Evolutionary conservation across 345 rosid species (phyloP), one percentile per base, ranked within the genome.

Genomic region (Chamaenerion angustifolium): DNA sequence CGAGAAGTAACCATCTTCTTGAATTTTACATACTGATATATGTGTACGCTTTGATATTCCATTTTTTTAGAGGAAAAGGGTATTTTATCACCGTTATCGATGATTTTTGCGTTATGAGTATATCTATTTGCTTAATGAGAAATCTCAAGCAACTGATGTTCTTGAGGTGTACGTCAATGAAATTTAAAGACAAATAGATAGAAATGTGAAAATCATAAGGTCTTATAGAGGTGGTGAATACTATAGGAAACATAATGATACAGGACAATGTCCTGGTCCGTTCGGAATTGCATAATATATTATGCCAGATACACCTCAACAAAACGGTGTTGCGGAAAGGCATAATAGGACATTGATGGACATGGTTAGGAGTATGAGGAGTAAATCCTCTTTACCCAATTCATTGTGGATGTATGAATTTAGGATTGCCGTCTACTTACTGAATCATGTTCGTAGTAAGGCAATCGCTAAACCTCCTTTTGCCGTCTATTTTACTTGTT

Each of bases 41-140:
- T 52, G 43, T 52, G 40, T 44, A 18, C 4, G 4, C 6, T 61
- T 54, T 43, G 13, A 61, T 48, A 4, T 16, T 54, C 10, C 25
- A 43, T 54, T 48, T 18, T 13, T 11, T 49, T n/a, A 15, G 42
- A 12, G 19, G 14, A 48, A 43, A 61, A 55, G 42, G 0, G 8
- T 61, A 55, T 42, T 48, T 55, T 7, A 42, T 64, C 23, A 59
- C 52, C 0, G 48, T 64, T 49, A 64, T 58, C 14, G 51, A 59
- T 55, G 15, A 43, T 21, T 59, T 58, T 64, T 64, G 11, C 8
- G 13, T 47, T 59, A 59, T 44, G 23, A 44, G 11, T 58, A 64
- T 3, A 59, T n/a, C n/a, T n/a, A n/a, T n/a, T n/a, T n/a, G n/a
- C n/a, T n/a, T n/a, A n/a, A n/a, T n/a, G n/a, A n/a, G n/a, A 64